Percentiles rank a stretch among this genome's conserved stretches.
phyloP scores from a whole-genome alignment of 2,329 filamentous ascomycete genomes.

The Fusarium haematococcum region DNA sequence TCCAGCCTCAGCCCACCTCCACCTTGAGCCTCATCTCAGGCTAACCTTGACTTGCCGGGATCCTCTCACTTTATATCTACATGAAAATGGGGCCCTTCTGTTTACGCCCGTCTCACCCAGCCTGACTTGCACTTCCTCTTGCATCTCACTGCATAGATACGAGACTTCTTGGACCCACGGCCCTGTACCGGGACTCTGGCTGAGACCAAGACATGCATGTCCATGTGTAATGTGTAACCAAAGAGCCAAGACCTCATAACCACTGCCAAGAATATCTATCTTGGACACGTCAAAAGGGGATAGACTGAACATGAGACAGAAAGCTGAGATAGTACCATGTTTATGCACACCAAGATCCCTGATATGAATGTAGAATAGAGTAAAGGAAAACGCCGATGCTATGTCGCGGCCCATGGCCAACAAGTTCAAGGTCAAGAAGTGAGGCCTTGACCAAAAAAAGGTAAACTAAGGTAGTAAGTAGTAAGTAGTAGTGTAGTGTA shows the following conservation, averaged over 20 bases:
- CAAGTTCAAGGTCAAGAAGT: constrained; percentile 14
- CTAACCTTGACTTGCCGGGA: neutral
- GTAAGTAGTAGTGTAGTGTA: neutral
- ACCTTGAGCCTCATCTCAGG: neutral
- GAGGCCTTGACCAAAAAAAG: constrained; percentile 6
- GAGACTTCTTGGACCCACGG: neutral
- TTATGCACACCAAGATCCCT: constrained; percentile 5
- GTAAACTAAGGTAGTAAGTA: neutral
- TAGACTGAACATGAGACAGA: neutral
- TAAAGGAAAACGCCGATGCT: constrained; percentile 41
- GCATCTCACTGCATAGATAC: neutral
- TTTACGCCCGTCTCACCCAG: neutral
- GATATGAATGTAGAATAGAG: neutral
- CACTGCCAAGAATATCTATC: neutral
- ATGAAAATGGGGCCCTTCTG: neutral
- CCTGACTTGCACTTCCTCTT: neutral
- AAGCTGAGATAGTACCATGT: constrained; percentile 10
- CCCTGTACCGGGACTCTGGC: neutral
- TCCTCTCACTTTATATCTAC: neutral
- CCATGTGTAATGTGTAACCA: neutral
- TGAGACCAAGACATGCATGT: constrained; percentile 7
- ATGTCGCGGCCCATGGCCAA: constrained; percentile 37
- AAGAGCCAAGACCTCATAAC: constrained; percentile 5
- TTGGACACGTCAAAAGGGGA: neutral
- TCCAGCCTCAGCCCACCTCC: neutral